Evolutionary conservation across 2,329 filamentous ascomycete genomes (phyloP).

Genomic region (Pseudogymnoascus verrucosus): DNA sequence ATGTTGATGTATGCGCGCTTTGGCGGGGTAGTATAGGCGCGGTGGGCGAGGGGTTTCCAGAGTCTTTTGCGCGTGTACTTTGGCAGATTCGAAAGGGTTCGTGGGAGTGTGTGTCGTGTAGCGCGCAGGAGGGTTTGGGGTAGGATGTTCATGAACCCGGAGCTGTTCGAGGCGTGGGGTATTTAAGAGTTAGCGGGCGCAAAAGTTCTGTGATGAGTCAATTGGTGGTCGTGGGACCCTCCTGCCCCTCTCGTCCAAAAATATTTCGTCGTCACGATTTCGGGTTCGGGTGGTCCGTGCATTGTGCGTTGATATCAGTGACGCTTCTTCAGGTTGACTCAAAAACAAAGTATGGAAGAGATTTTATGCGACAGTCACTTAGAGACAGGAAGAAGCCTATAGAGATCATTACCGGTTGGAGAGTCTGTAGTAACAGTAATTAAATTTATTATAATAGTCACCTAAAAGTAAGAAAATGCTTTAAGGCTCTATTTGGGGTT

Average conservation of each 20-base stretch:
- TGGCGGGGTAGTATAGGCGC: slow-evolving; percentile 3
- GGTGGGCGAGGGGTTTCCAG: background rate
- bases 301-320: background rate
- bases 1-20: slow-evolving; percentile 3
- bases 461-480: background rate
- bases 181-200: slow-evolving; percentile 4
- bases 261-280: slow-evolving; percentile 5
- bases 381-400: background rate
- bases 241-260: slow-evolving; percentile 1
- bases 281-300: background rate
- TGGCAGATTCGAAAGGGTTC: background rate
- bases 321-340: background rate
- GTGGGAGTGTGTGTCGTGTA: background rate
- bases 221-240: background rate
- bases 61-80: background rate
- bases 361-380: background rate
- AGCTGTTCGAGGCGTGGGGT: background rate
- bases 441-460: background rate
- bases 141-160: slow-evolving; percentile 5
- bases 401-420: background rate
- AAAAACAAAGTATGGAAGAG: background rate
- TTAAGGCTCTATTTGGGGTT: background rate
- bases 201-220: slow-evolving; percentile 4
- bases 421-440: background rate
- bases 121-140: slow-evolving; percentile 1